phyloP scores from a whole-genome alignment of 495 filamentous ascomycete species.

The Glutinoglossum americanum region DNA sequence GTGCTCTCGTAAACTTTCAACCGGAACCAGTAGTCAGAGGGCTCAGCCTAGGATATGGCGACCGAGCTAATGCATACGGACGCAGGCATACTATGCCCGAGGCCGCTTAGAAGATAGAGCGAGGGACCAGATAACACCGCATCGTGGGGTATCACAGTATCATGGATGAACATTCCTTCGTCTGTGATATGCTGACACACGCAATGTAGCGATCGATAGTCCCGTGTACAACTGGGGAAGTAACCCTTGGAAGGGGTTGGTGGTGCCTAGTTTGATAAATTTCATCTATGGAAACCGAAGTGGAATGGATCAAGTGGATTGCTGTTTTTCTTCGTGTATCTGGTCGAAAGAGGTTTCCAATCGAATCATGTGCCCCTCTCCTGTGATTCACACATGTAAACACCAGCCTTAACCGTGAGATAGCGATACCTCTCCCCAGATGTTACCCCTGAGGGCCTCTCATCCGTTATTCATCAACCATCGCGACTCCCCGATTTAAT shows the following conservation, averaged over 20 bases:
- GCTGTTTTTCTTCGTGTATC: too few species aligned
- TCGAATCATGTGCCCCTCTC: too few species aligned
- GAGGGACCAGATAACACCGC: neutral
- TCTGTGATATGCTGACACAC: neutral
- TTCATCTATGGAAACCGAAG: neutral
- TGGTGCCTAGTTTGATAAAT: neutral
- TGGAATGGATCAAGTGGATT: too few species aligned
- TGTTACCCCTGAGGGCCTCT: too few species aligned
- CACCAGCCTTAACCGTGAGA: too few species aligned
- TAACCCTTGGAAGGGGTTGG: too few species aligned
- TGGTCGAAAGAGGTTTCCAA: too few species aligned
- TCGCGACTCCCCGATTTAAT: too few species aligned
- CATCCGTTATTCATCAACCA: too few species aligned
- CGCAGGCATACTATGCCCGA: neutral
- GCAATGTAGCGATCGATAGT: neutral
- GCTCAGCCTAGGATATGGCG: slow-evolving; percentile 6
- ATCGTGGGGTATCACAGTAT: neutral
- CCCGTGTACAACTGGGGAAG: too few species aligned
- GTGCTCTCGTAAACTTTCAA: slow-evolving; percentile 7
- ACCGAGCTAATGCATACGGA: slow-evolving; percentile 4
- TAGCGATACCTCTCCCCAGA: too few species aligned
- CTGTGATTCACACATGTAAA: too few species aligned
- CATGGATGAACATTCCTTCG: neutral
- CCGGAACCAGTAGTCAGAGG: slow-evolving; percentile 1
- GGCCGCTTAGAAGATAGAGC: neutral